Percentiles rank a stretch among this genome's conserved stretches.
phyloP scores from a whole-genome alignment of 805 yeast genomes.

The Ogataea nakhonphanomensis region DNA sequence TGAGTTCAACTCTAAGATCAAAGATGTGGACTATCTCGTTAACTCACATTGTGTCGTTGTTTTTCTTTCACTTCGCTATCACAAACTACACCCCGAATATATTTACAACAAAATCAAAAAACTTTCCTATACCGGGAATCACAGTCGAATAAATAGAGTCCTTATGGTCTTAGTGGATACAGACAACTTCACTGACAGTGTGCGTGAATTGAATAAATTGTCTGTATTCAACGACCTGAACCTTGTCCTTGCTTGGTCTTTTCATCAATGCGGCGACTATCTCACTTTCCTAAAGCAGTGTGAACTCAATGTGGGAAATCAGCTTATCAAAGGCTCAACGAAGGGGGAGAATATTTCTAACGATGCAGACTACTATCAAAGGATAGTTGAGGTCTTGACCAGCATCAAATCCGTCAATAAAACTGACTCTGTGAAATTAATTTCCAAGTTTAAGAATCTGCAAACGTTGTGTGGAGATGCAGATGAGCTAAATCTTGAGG shows the following conservation, averaged over 20 bases:
- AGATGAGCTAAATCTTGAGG: slow-evolving; percentile 29
- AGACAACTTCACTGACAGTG: slow-evolving; percentile 48
- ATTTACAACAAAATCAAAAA: slow-evolving; percentile 52
- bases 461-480: slow-evolving; percentile 37
- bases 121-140: slow-evolving; percentile 22
- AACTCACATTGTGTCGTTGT: slow-evolving; percentile 53
- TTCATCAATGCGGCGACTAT: slow-evolving; percentile 51
- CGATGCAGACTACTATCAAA: slow-evolving; percentile 40
- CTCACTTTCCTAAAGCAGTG: slow-evolving; percentile 32
- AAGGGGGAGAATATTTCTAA: slow-evolving; percentile 29
- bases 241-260: slow-evolving; percentile 50
- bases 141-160: slow-evolving; percentile 37
- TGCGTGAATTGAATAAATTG: slow-evolving; percentile 45
- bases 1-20: slow-evolving; percentile 49
- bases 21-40: slow-evolving; percentile 62
- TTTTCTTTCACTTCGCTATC: slow-evolving; percentile 67
- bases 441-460: slow-evolving; percentile 47
- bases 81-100: slow-evolving; percentile 74
- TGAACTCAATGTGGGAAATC: slow-evolving; percentile 30
- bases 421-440: slow-evolving; percentile 49
- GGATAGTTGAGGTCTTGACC: slow-evolving; percentile 44
- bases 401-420: slow-evolving; percentile 46
- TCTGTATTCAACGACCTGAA: slow-evolving; percentile 49
- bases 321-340: slow-evolving; percentile 39
- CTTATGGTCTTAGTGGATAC: slow-evolving; percentile 64